Base-by-base conservation (phyloP, 768 basidiomycete species). In the Lactarius sp. region DNA sequence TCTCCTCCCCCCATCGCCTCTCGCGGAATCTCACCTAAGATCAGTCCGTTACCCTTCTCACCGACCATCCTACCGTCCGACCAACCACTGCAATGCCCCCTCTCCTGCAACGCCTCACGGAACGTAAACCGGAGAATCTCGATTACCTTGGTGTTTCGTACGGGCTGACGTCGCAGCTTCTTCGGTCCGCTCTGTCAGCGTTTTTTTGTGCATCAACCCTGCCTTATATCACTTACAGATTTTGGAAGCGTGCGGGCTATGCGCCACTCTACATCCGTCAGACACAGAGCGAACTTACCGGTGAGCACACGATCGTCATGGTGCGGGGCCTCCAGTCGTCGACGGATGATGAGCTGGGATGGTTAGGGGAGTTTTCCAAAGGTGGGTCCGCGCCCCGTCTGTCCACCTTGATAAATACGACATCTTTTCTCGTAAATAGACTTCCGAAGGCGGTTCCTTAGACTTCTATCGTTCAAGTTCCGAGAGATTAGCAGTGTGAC, bases 61-160 rank as follows among this genome's bases (percentile, higher is more conserved):
- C 86, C 6, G 97, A 99, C 71, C 80, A 80, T 16, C 86, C 89
- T 9, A 80, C 81, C 5, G 76, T 98, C 50, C 86, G 95, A 3
- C 75, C 91, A 3, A 80, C 84, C 0, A 76, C 81, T 6, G 81
- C 84, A 46, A 97, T 98, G 92, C 95, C 95, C 0, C 94, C 96
- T 0, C 81, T 99, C 4, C 81, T 99, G 1, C 93, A 95, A 70
- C 85, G 94, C 3, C 80, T 98, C 4, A 85, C 90, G 1, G 95
- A 98, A 72, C 83, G 90, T 37, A 90, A 88, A 73, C 96, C 96
- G 0, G 94, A 98, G 71, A 79, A 76, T 36, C 79, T 99, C 27
- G 96, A 98, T 74, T 99, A 96, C 71, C 79, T 99, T 6, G 96
- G 97, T 51, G 96, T 98, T 3, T 96, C 94, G 14, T 99, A 96